phyloP scores from a whole-genome alignment of 2,329 filamentous ascomycete species.

The Ascochyta koolunga region DNA sequence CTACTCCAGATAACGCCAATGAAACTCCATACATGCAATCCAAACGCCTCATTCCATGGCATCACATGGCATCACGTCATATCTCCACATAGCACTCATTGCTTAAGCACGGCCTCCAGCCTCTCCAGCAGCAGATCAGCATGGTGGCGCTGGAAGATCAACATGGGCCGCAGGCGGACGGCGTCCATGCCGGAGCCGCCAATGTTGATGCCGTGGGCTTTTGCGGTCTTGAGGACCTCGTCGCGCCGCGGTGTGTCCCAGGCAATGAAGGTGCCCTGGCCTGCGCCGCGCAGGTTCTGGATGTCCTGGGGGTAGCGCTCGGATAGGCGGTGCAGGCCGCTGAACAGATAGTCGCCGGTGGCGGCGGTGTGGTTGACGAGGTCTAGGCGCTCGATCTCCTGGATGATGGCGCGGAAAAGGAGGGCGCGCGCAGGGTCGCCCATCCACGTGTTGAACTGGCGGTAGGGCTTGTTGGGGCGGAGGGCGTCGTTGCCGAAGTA shows the following conservation, averaged over 20 bases:
- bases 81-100: slow-evolving; percentile 9
- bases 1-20: no score
- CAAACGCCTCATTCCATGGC: no score
- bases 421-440: slow-evolving; percentile 85
- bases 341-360: slow-evolving; percentile 80
- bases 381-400: slow-evolving; percentile 76
- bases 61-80: no score
- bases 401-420: slow-evolving; percentile 83
- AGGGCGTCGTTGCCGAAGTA: slow-evolving; percentile 83
- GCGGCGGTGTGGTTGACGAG: slow-evolving; percentile 80
- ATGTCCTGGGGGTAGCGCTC: slow-evolving; percentile 77
- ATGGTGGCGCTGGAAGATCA: slow-evolving; percentile 91
- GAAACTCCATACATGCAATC: no score
- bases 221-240: slow-evolving; percentile 77
- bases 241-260: slow-evolving; percentile 85
- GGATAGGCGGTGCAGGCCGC: slow-evolving; percentile 70
- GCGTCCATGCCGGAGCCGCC: slow-evolving; percentile 79
- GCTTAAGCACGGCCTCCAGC: slow-evolving; percentile 74
- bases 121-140: slow-evolving; percentile 82
- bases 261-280: slow-evolving; percentile 89
- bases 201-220: slow-evolving; percentile 83
- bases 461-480: slow-evolving; percentile 89
- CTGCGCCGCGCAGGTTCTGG: slow-evolving; percentile 83
- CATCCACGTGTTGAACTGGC: slow-evolving; percentile 98
- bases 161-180: slow-evolving; percentile 84